Evolutionary conservation across 2,329 filamentous ascomycete genomes (phyloP).

Genomic region (Botrytis byssoidea): DNA sequence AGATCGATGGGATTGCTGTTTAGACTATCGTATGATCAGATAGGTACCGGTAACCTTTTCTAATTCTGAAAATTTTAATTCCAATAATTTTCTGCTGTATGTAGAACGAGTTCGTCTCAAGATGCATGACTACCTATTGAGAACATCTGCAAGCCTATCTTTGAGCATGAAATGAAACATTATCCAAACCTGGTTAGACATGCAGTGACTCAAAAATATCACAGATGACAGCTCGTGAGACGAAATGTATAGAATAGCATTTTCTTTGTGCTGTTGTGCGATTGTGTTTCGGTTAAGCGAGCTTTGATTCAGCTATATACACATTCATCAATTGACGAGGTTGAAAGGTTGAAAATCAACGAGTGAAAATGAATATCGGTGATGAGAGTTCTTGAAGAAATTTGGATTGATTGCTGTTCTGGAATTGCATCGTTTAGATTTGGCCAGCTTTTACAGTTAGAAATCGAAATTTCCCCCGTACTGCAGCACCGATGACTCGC

Average conservation of each 20-base stretch:
- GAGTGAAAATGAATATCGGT: neutral
- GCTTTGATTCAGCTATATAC: neutral
- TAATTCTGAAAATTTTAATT: neutral
- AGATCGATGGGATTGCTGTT: neutral
- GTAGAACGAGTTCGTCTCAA: neutral
- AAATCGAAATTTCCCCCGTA: neutral
- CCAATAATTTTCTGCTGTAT: neutral
- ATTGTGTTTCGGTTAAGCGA: neutral
- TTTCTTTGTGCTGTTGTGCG: neutral
- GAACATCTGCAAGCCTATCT: neutral
- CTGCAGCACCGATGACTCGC: neutral
- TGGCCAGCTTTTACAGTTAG: neutral
- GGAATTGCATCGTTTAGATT: neutral
- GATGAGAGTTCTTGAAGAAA: neutral
- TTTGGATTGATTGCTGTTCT: neutral
- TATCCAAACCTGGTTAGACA: neutral
- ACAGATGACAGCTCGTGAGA: neutral
- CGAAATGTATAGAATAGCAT: neutral
- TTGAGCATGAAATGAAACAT: neutral
- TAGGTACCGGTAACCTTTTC: accelerated
- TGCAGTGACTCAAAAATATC: neutral
- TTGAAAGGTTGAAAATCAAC: neutral
- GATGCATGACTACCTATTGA: neutral
- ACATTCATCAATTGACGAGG: neutral
- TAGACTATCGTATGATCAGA: neutral